Evolutionary conservation across 1,284 basidiomycete species (phyloP).

Genomic region (Flammula alnicola): DNA sequence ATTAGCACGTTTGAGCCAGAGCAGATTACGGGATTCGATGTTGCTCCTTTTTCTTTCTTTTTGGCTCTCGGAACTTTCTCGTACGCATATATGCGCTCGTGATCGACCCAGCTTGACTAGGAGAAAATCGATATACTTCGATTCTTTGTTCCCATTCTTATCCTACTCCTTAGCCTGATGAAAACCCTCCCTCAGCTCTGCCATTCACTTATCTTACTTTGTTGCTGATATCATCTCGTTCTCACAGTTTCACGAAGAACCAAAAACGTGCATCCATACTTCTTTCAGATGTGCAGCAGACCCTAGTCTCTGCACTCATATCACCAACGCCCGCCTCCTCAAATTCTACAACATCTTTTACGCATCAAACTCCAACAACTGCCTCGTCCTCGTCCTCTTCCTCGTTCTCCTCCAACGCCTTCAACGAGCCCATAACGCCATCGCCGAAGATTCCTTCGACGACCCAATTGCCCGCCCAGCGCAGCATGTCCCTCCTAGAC

Average conservation of each 20-base stretch:
- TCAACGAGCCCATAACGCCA: background rate
- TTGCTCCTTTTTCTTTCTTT: too few relatives aligned
- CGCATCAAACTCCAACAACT: constrained; percentile 3
- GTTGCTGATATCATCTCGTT: constrained; percentile 7
- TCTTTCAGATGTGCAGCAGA: constrained; percentile 65
- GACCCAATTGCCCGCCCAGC: background rate
- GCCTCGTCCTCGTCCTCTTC: constrained; percentile 6
- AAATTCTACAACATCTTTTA: constrained; percentile 10
- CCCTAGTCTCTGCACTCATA: constrained; percentile 54
- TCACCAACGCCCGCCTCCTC: constrained; percentile 28
- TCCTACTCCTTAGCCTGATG: too few relatives aligned
- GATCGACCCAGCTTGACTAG: too few relatives aligned
- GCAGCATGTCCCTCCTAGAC: constrained; percentile 24
- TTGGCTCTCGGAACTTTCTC: too few relatives aligned
- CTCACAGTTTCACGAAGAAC: constrained; percentile 58
- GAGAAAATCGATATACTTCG: too few relatives aligned
- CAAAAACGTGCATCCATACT: constrained; percentile 71
- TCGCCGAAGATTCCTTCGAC: background rate
- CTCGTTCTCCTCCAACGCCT: constrained; percentile 11
- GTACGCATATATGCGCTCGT: too few relatives aligned
- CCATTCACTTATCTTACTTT: constrained; percentile 7
- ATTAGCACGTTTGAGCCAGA: too few relatives aligned
- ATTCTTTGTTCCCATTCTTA: too few relatives aligned
- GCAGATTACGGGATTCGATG: too few relatives aligned
- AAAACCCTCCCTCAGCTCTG: too few relatives aligned